Base-by-base conservation (phyloP, 768 basidiomycete species). In the Psilocybe cubensis region DNA sequence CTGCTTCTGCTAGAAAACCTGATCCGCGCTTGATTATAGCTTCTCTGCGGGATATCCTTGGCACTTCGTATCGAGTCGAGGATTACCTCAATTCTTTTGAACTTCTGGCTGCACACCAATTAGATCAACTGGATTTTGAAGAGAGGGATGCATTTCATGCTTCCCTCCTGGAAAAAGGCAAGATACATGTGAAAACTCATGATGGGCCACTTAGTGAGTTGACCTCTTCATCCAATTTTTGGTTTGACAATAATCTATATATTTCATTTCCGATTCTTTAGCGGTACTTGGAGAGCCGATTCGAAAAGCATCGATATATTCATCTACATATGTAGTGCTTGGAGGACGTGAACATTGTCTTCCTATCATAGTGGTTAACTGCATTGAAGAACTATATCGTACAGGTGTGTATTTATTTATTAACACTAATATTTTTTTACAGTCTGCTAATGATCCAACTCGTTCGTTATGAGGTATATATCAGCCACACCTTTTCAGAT, bases 331-430 rank as follows among this genome's bases (percentile, higher is more conserved):
- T 9, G 66, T 73, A 24, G 61, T 74, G 5, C 60, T 78, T 12
- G 75, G 70, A 21, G 74, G 74, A 11, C 63, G 67, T 31, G 72
- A 75, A 54, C 74, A 76, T 54, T 67, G 72, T 41, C 50, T 80
- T 3, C 79, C 79, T 0, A 72, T 75, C 25, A 64, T 79, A 3
- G 74, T 77, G 6, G 73, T 77, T 35, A 67, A 70, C 28, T 77
- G 75, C 45, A 69, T 79, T 14, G 76, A 80, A 52, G 77, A 78
- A 62, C 63, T 80, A 4, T 79, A 76, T 62, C 70, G 76, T 7
- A 71, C 72, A 47, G 74, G 78, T 75, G 42, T 49, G 58, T 28
- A 5, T 10, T 14, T 43, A 57, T 47, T 11, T 17, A 47, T 60
- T 52, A 52, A 51, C 27, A 38, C 35, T 8, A 31, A 11, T 45